Evolutionary conservation across 352 stramenopile species (phyloP), one percentile per base, ranked within the genome.

Genomic region (Phytophthora boehmeriae): DNA sequence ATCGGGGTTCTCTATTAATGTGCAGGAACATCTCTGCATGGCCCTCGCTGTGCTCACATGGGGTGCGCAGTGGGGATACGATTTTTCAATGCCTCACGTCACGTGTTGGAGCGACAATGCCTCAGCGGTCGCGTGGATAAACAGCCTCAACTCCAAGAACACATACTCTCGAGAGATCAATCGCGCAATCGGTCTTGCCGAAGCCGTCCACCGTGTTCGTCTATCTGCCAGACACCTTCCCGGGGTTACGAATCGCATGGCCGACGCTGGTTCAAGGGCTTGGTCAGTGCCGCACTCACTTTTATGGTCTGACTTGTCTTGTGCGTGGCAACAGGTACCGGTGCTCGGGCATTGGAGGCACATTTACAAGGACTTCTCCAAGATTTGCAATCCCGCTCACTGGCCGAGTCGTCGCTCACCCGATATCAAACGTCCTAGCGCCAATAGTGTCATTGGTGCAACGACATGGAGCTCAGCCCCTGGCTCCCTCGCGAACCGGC

Each of bases 331-430:
- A 8, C 60, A 68, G 60, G 53, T 63, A 0, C 39, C 34, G 11
- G 52, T 66, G 23, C 59, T 43, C 4, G 38, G 28, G n/a, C 35
- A 19, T 1, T 57, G 51, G 36, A 50, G 49, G 9, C 41, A 27
- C 41, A 53, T 54, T 14, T 69, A 69, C 48, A 64, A 48, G 35
- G 17, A 16, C 8, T 69, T 69, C 32, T 57, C 53, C 23, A 23
- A 3, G 22, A 55, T 19, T 14, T 69, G 35, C 61, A 64, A 16
- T 41, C 61, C 41, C 25, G 42, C 0, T 51, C 54, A 22, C 6
- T 69, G 61, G 39, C 48, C 54, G n/a, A 34, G 13, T 57, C 48
- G 20, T 60, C 54, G 4, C 35, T 13, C 1, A 8, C 50, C 6
- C 19, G 39, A 4, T 69, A 61, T 19, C 25, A 16, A 3, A 4